These are phyloP conservation scores for Megacollybia marginata DNA, from an alignment of 768 basidiomycete species.

Conservation along the genomic window DNA sequence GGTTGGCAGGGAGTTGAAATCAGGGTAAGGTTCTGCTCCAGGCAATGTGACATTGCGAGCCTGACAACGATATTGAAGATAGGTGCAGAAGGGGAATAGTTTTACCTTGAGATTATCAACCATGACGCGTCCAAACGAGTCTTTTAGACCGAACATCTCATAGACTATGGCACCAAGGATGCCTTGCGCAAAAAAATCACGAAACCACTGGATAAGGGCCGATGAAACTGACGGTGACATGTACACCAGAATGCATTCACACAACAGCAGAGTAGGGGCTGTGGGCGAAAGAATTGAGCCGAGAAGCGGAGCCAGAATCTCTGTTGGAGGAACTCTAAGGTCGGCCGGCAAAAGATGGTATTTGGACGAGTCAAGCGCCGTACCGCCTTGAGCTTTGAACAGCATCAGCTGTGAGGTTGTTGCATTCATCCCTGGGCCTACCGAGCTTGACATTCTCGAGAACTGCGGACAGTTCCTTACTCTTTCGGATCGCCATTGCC, in stretches of 20 bases:
- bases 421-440: conserved; percentile 15
- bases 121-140: conserved; percentile 93
- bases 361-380: conserved; percentile 41
- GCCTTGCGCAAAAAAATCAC: conserved; percentile 32
- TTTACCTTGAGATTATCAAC: conserved; percentile 73
- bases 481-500: conserved; percentile 71
- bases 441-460: conserved; percentile 37
- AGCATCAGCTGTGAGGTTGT: not conserved
- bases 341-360: conserved; percentile 77
- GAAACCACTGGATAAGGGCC: conserved; percentile 68
- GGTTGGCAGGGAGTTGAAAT: conserved; percentile 21
- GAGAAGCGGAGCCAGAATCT: conserved; percentile 35
- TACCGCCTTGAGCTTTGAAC: conserved; percentile 52
- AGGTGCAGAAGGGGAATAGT: not conserved
- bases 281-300: conserved; percentile 45
- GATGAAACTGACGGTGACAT: conserved; percentile 57
- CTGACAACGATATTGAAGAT: conserved; percentile 26
- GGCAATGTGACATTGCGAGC: conserved; percentile 67
- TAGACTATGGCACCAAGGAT: conserved; percentile 64
- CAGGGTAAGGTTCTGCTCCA: conserved; percentile 59
- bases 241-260: conserved; percentile 93
- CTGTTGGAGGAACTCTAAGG: conserved; percentile 52
- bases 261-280: conserved; percentile 77
- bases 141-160: conserved; percentile 88
- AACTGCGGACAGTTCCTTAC: conserved; percentile 41